A percentile compares a stretch with the other conserved stretches of the same genome.
These are phyloP conservation scores for Diplotaxis tenuifolia DNA, from an alignment of 345 rosid species.

Conservation along the genomic window DNA sequence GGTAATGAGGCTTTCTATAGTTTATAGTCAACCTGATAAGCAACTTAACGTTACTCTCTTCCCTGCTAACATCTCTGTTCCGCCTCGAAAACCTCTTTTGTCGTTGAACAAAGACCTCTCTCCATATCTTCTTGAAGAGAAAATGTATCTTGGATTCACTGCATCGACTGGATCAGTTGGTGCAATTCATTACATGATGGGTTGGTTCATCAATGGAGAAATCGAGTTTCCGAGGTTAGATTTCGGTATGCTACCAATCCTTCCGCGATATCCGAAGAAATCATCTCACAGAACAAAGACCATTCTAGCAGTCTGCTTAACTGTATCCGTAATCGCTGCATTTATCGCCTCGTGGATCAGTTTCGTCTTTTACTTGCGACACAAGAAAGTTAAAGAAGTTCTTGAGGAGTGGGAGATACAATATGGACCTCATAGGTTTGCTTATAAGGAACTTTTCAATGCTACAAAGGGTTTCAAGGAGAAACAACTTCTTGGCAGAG, in stretches of 20 bases:
- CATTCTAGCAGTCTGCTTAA: conserved; percentile 14
- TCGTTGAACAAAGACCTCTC: conserved; percentile 48
- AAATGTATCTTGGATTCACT: conserved; percentile 59
- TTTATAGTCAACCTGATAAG: conserved; percentile 43
- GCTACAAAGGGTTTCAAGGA: conserved; percentile 52
- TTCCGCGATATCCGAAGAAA: conserved; percentile 52
- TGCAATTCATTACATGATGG: conserved; percentile 50
- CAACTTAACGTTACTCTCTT: conserved; percentile 49
- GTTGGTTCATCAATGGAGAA: conserved; percentile 48
- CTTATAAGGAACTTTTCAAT: conserved; percentile 43
- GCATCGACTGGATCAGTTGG: conserved; percentile 46
- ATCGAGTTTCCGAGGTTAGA: conserved; percentile 39
- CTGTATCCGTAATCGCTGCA: conserved; percentile 12
- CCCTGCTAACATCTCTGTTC: conserved; percentile 28
- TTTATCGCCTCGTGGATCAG: conserved; percentile 24
- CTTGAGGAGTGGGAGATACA: conserved; percentile 56
- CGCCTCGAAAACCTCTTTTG: conserved; percentile 43
- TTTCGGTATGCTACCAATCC: conserved; percentile 24
- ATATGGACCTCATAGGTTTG: conserved; percentile 51
- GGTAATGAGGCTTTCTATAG: conserved; percentile 50
- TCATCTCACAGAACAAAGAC: conserved; percentile 34
- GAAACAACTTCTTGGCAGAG: conserved; percentile 47
- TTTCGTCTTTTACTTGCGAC: conserved; percentile 23
- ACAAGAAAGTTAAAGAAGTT: conserved; percentile 37
- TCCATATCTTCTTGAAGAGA: conserved; percentile 27